phyloP scores from a whole-genome alignment of 805 yeast genomes.

The Wickerhamiella australiensis region DNA sequence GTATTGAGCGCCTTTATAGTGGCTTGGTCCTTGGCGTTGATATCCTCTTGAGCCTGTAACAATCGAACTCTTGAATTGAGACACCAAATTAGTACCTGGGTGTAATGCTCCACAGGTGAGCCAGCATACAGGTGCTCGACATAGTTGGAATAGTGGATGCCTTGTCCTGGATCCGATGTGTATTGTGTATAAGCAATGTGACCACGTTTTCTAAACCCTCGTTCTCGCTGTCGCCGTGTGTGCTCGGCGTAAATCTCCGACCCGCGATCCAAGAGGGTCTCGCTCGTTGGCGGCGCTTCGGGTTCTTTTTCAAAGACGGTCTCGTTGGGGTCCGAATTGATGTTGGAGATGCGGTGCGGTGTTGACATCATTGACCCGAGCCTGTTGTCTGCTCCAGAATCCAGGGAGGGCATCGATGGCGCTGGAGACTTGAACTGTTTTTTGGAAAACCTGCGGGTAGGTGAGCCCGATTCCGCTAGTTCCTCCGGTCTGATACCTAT shows the following conservation, averaged over 20 bases:
- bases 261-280: not conserved
- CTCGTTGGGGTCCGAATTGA: not conserved
- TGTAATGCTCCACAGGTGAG: conserved; percentile 9
- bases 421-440: not conserved
- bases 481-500: not conserved
- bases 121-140: not conserved
- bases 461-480: not conserved
- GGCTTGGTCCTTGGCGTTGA: not conserved
- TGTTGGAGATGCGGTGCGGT: not conserved
- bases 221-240: not conserved
- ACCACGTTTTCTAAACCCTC: conserved; percentile 2
- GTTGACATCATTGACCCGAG: not conserved
- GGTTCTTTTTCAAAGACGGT: not conserved
- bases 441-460: not conserved
- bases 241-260: not conserved
- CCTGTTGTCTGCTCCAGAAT: too few species aligned
- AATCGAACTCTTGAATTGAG: not conserved
- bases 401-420: too few species aligned
- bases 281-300: not conserved
- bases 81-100: conserved; percentile 12
- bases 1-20: not conserved
- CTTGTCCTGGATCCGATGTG: not conserved
- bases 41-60: not conserved
- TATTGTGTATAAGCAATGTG: conserved; percentile 5
- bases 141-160: not conserved